phyloP scores from a whole-genome alignment of 768 basidiomycete genomes.

The Cubamyces lactineus region DNA sequence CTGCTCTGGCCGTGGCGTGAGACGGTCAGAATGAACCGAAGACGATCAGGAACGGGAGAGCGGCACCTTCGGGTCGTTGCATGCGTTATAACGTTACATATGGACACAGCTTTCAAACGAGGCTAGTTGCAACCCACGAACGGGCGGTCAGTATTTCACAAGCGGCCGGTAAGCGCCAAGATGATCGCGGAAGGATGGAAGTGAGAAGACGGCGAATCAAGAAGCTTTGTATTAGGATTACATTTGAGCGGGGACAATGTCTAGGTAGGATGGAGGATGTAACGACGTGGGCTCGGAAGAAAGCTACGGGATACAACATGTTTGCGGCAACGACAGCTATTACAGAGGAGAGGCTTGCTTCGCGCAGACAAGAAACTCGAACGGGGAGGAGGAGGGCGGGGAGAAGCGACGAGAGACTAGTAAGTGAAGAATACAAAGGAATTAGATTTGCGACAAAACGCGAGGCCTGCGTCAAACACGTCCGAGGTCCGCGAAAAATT shows the following conservation, averaged over 20 bases:
- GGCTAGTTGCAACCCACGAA: neutral
- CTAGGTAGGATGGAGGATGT: slow-evolving; percentile 3
- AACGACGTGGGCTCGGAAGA: slow-evolving; percentile 10
- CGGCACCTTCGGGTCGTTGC: no score
- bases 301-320: slow-evolving; percentile 29
- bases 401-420: neutral
- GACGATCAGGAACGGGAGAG: slow-evolving; percentile 1
- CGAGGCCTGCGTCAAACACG: neutral
- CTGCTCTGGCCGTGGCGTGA: neutral
- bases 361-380: slow-evolving; percentile 3
- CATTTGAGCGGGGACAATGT: slow-evolving; percentile 8
- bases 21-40: neutral
- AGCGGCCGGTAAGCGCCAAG: neutral
- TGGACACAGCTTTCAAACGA: no score
- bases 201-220: neutral
- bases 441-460: neutral
- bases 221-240: slow-evolving; percentile 10
- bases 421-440: slow-evolving; percentile 6
- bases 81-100: no score
- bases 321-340: slow-evolving; percentile 24
- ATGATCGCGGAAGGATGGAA: no score
- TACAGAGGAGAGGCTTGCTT: slow-evolving; percentile 11
- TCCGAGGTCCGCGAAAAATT: slow-evolving; percentile 13
- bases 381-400: neutral
- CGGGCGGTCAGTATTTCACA: neutral